Evolutionary conservation across 139 green algal species (phyloP).

Genomic region (Astrephomene gubernaculifera): DNA sequence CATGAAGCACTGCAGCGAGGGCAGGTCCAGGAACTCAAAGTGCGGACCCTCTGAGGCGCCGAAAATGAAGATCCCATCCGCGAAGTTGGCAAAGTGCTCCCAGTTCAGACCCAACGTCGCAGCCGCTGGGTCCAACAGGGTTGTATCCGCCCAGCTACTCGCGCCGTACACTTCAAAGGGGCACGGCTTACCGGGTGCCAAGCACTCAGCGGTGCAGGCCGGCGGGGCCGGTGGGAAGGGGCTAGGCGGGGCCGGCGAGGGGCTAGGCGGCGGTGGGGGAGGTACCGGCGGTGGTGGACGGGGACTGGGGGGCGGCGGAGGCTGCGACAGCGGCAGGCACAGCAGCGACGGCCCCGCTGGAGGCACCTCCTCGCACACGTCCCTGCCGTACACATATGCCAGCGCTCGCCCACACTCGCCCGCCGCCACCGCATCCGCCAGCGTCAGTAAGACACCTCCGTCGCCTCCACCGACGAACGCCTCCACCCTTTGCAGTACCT

Average conservation of each 20-base stretch:
- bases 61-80: not conserved
- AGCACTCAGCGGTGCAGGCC: not conserved
- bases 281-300: not conserved
- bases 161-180: not conserved
- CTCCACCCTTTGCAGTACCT: not conserved
- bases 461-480: not conserved
- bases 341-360: not conserved
- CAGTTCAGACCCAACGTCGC: not conserved
- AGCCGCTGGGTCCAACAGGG: not conserved
- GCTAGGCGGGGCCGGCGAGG: not conserved
- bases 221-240: not conserved
- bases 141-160: not conserved
- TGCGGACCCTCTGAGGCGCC: not conserved
- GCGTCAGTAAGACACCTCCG: too few species aligned
- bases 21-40: conserved; percentile 14
- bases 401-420: not conserved
- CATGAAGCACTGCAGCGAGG: conserved; percentile 19
- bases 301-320: not conserved
- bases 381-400: not conserved
- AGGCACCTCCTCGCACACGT: not conserved
- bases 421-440: not conserved
- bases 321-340: not conserved
- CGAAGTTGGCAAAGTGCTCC: not conserved
- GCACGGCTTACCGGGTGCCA: not conserved
- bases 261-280: not conserved